Percentiles rank a stretch among this genome's conserved stretches.
phyloP scores from a whole-genome alignment of 2,329 filamentous ascomycete species.

The Exophiala alcalophila region DNA sequence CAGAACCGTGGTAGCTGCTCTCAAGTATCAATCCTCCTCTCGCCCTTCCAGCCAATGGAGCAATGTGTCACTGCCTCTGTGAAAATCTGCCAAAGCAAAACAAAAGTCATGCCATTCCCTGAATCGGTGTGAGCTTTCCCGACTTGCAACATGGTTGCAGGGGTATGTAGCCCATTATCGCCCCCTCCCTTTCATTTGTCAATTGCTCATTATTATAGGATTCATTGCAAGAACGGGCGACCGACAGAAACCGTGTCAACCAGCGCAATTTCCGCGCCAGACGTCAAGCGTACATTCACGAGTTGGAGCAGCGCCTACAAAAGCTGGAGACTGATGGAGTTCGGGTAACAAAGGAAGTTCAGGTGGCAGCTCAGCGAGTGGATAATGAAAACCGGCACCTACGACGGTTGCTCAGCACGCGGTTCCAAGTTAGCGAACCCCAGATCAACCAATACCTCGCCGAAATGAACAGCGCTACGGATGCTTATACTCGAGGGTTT shows the following conservation, averaged over 20 bases:
- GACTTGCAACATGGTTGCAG: not conserved
- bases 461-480: constrained; percentile 4
- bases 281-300: constrained; percentile 68
- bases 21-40: too few relatives aligned
- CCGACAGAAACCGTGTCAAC: constrained; percentile 68
- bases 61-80: too few relatives aligned
- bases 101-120: not conserved
- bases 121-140: too few relatives aligned
- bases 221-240: constrained; percentile 20
- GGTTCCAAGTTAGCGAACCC: constrained; percentile 55
- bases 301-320: constrained; percentile 63
- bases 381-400: constrained; percentile 66
- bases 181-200: not conserved
- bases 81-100: too few relatives aligned
- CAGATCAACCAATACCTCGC: constrained; percentile 46
- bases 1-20: too few relatives aligned
- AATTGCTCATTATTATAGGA: constrained; percentile 1
- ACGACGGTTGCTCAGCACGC: constrained; percentile 55
- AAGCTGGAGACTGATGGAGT: constrained; percentile 64
- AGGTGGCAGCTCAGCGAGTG: constrained; percentile 65
- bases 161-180: not conserved
- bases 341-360: constrained; percentile 66
- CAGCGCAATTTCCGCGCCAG: constrained; percentile 70
- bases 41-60: too few relatives aligned
- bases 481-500: constrained; percentile 4